Conservation (phyloP, 148 eudicot species). For the Rheum nobile region DNA sequence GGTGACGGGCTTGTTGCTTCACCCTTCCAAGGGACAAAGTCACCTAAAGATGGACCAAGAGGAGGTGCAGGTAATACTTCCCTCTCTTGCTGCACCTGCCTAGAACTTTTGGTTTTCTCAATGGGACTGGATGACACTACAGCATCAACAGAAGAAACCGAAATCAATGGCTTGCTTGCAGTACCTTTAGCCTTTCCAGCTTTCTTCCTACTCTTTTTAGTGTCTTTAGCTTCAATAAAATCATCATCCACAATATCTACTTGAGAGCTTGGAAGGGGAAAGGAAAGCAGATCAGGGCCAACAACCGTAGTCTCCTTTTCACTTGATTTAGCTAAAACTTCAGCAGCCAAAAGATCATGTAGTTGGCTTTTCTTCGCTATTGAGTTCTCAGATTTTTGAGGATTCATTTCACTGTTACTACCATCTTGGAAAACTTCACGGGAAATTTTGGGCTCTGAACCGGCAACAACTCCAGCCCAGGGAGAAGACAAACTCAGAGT, state of each 20-base stretch:
- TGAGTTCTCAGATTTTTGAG: conserved; percentile 12
- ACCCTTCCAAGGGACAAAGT: conserved; percentile 87
- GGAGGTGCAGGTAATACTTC: conserved; percentile 70
- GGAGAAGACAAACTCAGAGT: conserved; percentile 43
- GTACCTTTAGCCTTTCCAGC: conserved; percentile 68
- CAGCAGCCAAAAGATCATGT: conserved; percentile 68
- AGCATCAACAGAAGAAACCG: conserved; percentile 29
- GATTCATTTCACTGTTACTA: conserved; percentile 16
- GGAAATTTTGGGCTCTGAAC: conserved; percentile 33
- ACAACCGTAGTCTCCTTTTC: conserved; percentile 27
- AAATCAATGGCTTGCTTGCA: conserved; percentile 33
- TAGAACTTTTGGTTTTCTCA: conserved; percentile 57
- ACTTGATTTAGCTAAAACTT: conserved; percentile 32
- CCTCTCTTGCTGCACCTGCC: conserved; percentile 42
- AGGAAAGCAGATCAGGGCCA: conserved; percentile 21
- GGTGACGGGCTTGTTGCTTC: conserved; percentile 57
- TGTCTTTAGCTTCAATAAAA: conserved; percentile 90
- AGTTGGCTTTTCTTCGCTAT: conserved; percentile 46
- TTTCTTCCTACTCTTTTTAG: conserved; percentile 86
- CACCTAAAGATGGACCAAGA: conserved; percentile 85
- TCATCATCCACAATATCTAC: conserved; percentile 33
- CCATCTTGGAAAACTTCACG: conserved; percentile 22
- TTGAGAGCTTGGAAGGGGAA: conserved; percentile 23
- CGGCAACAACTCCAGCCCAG: conserved; percentile 58
- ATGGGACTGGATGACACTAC: conserved; percentile 38